Base-by-base conservation (phyloP, 129 eudicot genomes). In the Centrapalus pauciflorus region DNA sequence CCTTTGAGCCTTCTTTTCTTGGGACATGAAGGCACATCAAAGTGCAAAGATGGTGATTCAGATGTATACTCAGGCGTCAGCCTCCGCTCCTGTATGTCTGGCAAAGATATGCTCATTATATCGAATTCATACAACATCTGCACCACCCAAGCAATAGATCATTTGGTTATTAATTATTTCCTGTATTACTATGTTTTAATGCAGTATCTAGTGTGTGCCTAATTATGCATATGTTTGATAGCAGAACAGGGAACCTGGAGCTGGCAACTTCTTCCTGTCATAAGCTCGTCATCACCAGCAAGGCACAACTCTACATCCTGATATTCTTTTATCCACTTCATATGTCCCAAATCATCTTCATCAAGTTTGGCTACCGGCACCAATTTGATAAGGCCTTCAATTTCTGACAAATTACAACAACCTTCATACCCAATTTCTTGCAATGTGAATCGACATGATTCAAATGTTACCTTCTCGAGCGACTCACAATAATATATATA, bases 51-150 rank as follows among this genome's bases (percentile, higher is more conserved):
- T 5, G 70, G 3, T 0, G 66, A 66, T 12, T 7, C 32, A 34
- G 70, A 38, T 21, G 5, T 55, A 45, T 41, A 55, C 4, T 77
- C 62, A 13, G 29, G 35, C 17, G 4, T 55, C 46, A 61, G 46
- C 14, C 38, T 45, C 6, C 57, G 74, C 46, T 56, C 58, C 38
- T 46, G 13, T 4, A 54, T 24, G 9, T 9, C 69, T 24, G 55
- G 73, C 17, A 71, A 25, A 65, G 49, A 70, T 13, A 68, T 48
- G 73, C 69, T 71, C 50, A 14, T 70, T 77, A 77, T 77, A 48
- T 49, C 66, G n/a, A 62, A 77, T 43, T 77, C 81, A 26, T 55
- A 62, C 73, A 70, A 4, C 48, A 59, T 69, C 82, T 77, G 65
- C 14, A 10, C 41, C 10, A 68, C 61, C 50, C 2, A 51, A 19